phyloP scores from a whole-genome alignment of 805 yeast genomes.

The Grigorovia jiainica region DNA sequence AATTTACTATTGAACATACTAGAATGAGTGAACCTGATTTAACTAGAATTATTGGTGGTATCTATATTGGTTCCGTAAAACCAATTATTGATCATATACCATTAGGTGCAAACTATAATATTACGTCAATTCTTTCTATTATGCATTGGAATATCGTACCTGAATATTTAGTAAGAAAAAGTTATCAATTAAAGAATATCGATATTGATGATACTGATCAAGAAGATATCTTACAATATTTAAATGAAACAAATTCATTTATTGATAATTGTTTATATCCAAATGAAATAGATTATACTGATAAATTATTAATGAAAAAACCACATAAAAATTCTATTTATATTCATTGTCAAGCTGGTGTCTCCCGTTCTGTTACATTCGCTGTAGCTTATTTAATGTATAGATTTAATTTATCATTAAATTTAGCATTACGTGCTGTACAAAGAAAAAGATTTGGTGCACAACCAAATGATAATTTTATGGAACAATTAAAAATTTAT shows the following conservation, averaged over 20 bases:
- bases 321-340: conserved; percentile 40
- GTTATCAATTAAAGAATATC: conserved; percentile 49
- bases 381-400: conserved; percentile 85
- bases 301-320: conserved; percentile 22
- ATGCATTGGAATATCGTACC: conserved; percentile 55
- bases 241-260: conserved; percentile 55
- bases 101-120: conserved; percentile 40
- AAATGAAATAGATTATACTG: conserved; percentile 26
- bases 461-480: conserved; percentile 66
- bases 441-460: conserved; percentile 49
- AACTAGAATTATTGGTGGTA: conserved; percentile 64
- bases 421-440: conserved; percentile 70
- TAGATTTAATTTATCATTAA: conserved; percentile 46
- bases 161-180: conserved; percentile 32
- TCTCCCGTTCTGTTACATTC: conserved; percentile 81
- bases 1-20: background rate
- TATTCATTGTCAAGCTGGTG: conserved; percentile 85
- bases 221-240: conserved; percentile 52
- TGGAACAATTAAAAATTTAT: conserved; percentile 61
- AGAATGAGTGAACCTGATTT: conserved; percentile 9
- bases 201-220: conserved; percentile 64
- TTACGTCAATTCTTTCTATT: conserved; percentile 66
- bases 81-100: conserved; percentile 51
- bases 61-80: conserved; percentile 65
- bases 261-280: conserved; percentile 56